Evolutionary conservation across 768 basidiomycete species (phyloP).

Genomic region (Mycena crocata): DNA sequence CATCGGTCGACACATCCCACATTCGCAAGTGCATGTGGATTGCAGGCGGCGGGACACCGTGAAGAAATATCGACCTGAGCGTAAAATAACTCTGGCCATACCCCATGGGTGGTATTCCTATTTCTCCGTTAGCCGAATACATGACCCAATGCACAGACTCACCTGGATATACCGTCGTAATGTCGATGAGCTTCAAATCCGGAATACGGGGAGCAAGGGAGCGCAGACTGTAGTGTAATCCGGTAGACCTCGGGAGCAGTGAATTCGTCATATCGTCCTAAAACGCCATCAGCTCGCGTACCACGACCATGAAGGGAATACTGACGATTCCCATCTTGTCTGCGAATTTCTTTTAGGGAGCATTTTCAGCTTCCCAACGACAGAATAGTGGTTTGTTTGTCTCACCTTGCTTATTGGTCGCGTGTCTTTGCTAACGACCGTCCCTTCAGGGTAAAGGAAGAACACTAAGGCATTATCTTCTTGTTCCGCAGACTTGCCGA

Average conservation of each 20-base stretch:
- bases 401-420: constrained; percentile 86
- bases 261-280: constrained; percentile 84
- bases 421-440: constrained; percentile 89
- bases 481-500: constrained; percentile 77
- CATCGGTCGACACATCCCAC: constrained; percentile 72
- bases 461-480: constrained; percentile 81
- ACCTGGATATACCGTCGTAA: constrained; percentile 95
- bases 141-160: constrained; percentile 25
- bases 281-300: not conserved
- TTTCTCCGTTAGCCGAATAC: constrained; percentile 17
- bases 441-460: constrained; percentile 95
- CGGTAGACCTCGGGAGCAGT: constrained; percentile 94
- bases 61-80: constrained; percentile 87
- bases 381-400: too few relatives aligned
- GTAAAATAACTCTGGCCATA: constrained; percentile 94
- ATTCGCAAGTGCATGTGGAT: constrained; percentile 90
- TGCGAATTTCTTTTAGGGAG: constrained; percentile 89
- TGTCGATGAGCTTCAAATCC: constrained; percentile 84
- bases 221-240: constrained; percentile 86
- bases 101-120: constrained; percentile 80
- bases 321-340: constrained; percentile 90
- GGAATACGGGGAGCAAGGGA: constrained; percentile 84
- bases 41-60: constrained; percentile 82
- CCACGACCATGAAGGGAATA: constrained; percentile 30
- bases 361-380: too few relatives aligned